Evolutionary conservation across 148 eudicot species (phyloP).

Genomic region (Cornus controversa): DNA sequence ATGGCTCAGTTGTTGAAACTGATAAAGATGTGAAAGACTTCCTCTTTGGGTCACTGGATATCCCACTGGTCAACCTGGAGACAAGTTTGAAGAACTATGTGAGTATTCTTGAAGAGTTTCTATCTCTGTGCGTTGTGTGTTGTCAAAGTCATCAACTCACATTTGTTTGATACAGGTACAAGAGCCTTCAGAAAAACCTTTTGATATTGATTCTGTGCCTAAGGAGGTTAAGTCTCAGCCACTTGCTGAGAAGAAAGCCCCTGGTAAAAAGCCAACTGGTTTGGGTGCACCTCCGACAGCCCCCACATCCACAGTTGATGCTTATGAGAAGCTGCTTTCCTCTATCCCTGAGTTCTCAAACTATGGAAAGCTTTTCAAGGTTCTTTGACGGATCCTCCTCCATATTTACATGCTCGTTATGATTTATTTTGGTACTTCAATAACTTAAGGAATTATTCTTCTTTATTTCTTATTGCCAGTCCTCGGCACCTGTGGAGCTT

Average conservation of each 20-base stretch:
- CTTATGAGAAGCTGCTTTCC: slow-evolving; percentile 81
- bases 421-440: background rate
- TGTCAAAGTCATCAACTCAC: slow-evolving; percentile 10
- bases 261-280: slow-evolving; percentile 87
- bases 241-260: slow-evolving; percentile 82
- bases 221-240: slow-evolving; percentile 93
- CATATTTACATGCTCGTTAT: slow-evolving; percentile 2
- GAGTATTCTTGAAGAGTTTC: slow-evolving; percentile 21
- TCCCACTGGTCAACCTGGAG: slow-evolving; percentile 84
- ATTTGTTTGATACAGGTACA: slow-evolving; percentile 25
- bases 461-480: slow-evolving; percentile 43
- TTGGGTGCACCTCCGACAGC: slow-evolving; percentile 70
- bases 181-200: slow-evolving; percentile 85
- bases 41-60: slow-evolving; percentile 85
- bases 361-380: slow-evolving; percentile 96
- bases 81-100: slow-evolving; percentile 90
- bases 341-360: slow-evolving; percentile 77
- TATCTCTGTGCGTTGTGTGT: background rate
- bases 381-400: slow-evolving; percentile 21
- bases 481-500: slow-evolving; percentile 89
- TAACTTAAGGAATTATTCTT: slow-evolving; percentile 3
- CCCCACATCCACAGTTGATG: slow-evolving; percentile 66
- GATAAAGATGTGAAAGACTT: slow-evolving; percentile 78
- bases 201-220: slow-evolving; percentile 80
- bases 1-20: slow-evolving; percentile 79